Evolutionary conservation across 176 grass and related monocot species (phyloP).

Genomic region (Rhipidocladum racemiflorum): DNA sequence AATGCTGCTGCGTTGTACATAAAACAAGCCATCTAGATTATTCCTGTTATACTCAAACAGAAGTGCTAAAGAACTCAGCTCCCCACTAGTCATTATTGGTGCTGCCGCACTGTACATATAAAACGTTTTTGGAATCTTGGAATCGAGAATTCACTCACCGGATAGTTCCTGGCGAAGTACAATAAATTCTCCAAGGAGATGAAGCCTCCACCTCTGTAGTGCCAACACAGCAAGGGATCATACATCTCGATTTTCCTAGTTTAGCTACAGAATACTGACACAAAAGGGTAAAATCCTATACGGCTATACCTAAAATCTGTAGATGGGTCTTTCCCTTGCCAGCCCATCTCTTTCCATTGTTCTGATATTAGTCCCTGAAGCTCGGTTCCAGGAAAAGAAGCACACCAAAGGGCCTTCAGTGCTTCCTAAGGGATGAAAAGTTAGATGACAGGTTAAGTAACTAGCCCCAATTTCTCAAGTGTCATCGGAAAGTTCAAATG

Average conservation of each 20-base stretch:
- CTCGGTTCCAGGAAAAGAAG: conserved; percentile 81
- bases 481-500: not conserved
- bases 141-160: conserved; percentile 49
- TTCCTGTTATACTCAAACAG: not conserved
- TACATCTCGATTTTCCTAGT: conserved; percentile 10
- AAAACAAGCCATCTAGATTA: not conserved
- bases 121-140: conserved; percentile 8
- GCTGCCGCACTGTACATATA: not conserved
- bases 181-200: conserved; percentile 97
- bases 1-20: not conserved
- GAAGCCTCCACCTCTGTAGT: conserved; percentile 85
- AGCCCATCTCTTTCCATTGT: conserved; percentile 99
- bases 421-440: conserved; percentile 60
- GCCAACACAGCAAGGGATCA: conserved; percentile 10
- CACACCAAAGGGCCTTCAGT: conserved; percentile 66
- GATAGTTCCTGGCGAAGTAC: conserved; percentile 84
- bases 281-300: conserved; percentile 16
- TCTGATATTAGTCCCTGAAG: conserved; percentile 75
- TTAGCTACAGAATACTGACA: not conserved
- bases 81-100: not conserved
- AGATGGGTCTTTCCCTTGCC: conserved; percentile 98
- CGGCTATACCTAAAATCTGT: conserved; percentile 94
- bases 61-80: not conserved
- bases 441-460: conserved; percentile 2
- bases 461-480: not conserved